Evolutionary conservation across 169 alveolate species (phyloP), one percentile per base, ranked within the genome.

Genomic region (Cytauxzoon felis): DNA sequence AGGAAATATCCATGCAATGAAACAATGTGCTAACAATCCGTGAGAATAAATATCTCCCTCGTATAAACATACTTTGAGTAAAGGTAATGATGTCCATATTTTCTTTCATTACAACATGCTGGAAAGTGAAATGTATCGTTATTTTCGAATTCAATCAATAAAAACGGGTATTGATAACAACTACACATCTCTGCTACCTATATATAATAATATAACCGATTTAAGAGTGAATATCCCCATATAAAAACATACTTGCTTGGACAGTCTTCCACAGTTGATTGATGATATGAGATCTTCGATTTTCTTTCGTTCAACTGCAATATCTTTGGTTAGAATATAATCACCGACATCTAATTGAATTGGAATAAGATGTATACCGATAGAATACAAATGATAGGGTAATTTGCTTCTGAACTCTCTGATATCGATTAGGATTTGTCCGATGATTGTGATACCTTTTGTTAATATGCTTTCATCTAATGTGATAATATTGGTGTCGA

Each of bases 271-370:
- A 40, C 70, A 69, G 41, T 42, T 82, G 41, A 90, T 64, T 3
- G 94, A 90, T 19, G 48, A 69, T 8, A 61, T 53, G 36, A 90
- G 79, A 42, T 90, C 94, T 1, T 48, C 51, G 19, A 88, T 72
- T 5, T 90, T 85, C 84, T 90, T 90, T 52, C 94, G 76, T 32
- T 90, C 94, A 19, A 90, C 82, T 79, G 93, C 87, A 24, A 88
- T 83, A 66, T 90, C 93, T 40, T 88, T 75, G 9, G 93, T 88
- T 48, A 90, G 43, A 16, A 90, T 78, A 72, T 90, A 90, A 68
- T 90, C 94, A 5, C 94, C 94, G 42, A 88, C 80, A 45, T 78
- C 90, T 42, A 90, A 76, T 19, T 80, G 65, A 32, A 79, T 51
- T 6, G 94, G 94, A 36, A 88, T 71, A 26, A 90, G 76, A 41